A percentile compares a stretch with the other conserved stretches of the same genome.
These are phyloP conservation scores for Eucalyptus lansdowneana DNA, from an alignment of 345 rosid species.

Conservation along the genomic window DNA sequence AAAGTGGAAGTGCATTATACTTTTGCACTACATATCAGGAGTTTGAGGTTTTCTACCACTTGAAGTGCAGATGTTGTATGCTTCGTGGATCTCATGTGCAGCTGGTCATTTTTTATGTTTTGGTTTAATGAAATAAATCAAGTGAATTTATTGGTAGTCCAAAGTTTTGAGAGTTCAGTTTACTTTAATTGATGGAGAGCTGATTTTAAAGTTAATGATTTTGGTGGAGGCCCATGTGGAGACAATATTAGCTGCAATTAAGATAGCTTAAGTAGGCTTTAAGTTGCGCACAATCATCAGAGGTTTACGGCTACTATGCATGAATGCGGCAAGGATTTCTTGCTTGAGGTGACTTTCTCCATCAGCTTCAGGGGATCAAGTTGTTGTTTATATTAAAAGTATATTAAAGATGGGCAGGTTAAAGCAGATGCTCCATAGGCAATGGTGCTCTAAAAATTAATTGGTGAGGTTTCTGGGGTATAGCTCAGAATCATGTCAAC, in stretches of 20 bases:
- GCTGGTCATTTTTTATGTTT: neutral
- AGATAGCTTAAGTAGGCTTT: neutral
- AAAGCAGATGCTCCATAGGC: neutral
- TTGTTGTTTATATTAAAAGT: neutral
- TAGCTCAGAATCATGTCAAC: neutral
- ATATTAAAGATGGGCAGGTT: neutral
- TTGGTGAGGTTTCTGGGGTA: neutral
- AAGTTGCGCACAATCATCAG: neutral
- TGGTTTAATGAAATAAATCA: neutral
- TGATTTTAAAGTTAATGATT: neutral
- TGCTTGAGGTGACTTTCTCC: neutral
- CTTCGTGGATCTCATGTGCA: neutral
- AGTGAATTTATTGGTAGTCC: neutral
- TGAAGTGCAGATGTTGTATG: neutral
- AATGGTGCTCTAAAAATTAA: neutral
- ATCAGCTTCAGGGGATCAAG: neutral
- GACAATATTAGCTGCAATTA: neutral
- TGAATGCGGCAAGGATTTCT: neutral
- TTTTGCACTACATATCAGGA: neutral
- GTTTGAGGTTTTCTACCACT: neutral
- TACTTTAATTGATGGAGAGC: neutral
- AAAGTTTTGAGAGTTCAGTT: neutral
- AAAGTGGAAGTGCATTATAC: neutral
- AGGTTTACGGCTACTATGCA: neutral
- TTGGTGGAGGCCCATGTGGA: neutral